Evolutionary conservation across 352 stramenopile genomes (phyloP).

Genomic region (Globisporangium yorkense): DNA sequence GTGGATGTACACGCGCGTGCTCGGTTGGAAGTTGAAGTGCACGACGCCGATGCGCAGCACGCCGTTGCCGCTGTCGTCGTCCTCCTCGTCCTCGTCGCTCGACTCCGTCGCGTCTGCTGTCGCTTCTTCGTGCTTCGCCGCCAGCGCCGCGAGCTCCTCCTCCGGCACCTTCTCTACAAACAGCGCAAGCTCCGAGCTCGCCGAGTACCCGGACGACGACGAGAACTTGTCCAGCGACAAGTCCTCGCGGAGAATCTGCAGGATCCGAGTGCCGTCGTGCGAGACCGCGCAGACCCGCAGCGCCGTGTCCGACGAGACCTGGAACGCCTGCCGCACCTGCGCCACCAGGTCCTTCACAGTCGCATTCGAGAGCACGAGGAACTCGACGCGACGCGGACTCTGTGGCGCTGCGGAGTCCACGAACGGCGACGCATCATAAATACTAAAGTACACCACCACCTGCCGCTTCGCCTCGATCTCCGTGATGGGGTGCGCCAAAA

Average conservation of each 20-base stretch:
- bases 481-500: constrained; percentile 67
- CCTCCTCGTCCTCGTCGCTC: constrained; percentile 1
- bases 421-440: constrained; percentile 45
- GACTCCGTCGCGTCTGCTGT: background rate
- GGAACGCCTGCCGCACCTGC: constrained; percentile 40
- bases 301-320: constrained; percentile 24
- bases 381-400: constrained; percentile 40
- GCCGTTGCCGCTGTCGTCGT: constrained; percentile 18
- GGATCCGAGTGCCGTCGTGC: constrained; percentile 45
- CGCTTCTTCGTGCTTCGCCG: background rate
- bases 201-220: constrained; percentile 16
- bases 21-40: constrained; percentile 69
- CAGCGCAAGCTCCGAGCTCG: constrained; percentile 32
- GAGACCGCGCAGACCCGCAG: constrained; percentile 62
- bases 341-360: constrained; percentile 45
- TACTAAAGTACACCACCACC: constrained; percentile 64
- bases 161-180: constrained; percentile 52
- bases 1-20: constrained; percentile 60
- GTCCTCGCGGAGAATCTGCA: constrained; percentile 38
- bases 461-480: constrained; percentile 86
- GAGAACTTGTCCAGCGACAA: constrained; percentile 36
- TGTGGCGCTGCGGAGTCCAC: constrained; percentile 28
- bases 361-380: constrained; percentile 50
- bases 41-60: constrained; percentile 54
- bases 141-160: constrained; percentile 15